A percentile compares a stretch with the other conserved stretches of the same genome.
These are phyloP conservation scores for Xylogone sp. DNA, from an alignment of 2,329 filamentous ascomycete genomes.

Conservation along the genomic window DNA sequence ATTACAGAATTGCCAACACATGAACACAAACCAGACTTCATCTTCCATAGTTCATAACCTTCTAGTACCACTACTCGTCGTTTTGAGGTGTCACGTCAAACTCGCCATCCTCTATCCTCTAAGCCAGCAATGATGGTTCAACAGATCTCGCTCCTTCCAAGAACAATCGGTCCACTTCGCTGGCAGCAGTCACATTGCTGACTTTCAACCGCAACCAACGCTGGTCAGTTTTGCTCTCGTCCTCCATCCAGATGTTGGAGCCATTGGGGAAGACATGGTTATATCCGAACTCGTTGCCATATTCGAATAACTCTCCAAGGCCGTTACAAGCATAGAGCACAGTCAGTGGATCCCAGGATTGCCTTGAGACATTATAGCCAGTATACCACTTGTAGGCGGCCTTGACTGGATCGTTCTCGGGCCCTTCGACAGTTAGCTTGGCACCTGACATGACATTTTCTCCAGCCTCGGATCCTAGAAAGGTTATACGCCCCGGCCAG, in stretches of 20 bases:
- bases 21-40: too few species aligned
- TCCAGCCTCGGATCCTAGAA: slow-evolving; percentile 42
- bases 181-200: slow-evolving; percentile 25
- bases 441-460: slow-evolving; percentile 35
- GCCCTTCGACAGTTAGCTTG: slow-evolving; percentile 29
- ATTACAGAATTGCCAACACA: too few species aligned
- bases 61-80: too few species aligned
- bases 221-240: slow-evolving; percentile 32
- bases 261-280: slow-evolving; percentile 38
- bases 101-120: too few species aligned
- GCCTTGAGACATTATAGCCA: slow-evolving; percentile 25
- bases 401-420: slow-evolving; percentile 30
- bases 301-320: slow-evolving; percentile 31
- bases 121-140: background rate
- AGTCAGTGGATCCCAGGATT: slow-evolving; percentile 41
- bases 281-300: slow-evolving; percentile 34
- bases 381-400: slow-evolving; percentile 38
- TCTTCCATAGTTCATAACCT: too few species aligned
- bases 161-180: slow-evolving; percentile 26
- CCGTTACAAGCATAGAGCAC: slow-evolving; percentile 36
- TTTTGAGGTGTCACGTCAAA: too few species aligned
- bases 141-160: slow-evolving; percentile 19
- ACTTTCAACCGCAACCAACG: slow-evolving; percentile 34
- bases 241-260: slow-evolving; percentile 39
- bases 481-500: slow-evolving; percentile 39